Evolutionary conservation across 2,329 filamentous ascomycete species (phyloP), one percentile per base, ranked within the genome.

Genomic region (Biscogniauxia mediterranea): DNA sequence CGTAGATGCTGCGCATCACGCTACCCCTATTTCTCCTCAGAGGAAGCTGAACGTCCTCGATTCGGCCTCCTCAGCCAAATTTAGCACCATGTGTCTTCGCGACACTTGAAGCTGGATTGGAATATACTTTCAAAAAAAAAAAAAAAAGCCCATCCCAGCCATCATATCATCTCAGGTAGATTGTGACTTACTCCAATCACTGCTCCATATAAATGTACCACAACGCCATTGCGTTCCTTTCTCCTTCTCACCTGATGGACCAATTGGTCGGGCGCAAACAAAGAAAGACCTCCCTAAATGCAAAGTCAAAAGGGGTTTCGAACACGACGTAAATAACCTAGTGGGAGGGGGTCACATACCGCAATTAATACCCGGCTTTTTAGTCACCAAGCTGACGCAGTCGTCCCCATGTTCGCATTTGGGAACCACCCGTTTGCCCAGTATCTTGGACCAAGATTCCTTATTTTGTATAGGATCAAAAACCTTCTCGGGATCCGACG

Each of bases 401-500:
- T 91, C 90, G 69, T 98, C 93, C 57, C 87, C 82, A 71, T 99
- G 95, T 54, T 97, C 93, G 73, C 95, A 99, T 60, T 84, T 85
- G 1, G 95, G 95, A 1, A 86, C 81, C 1, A 85, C 78, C 60
- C 90, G 88, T 74, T 89, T 92, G 17, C 88, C 85, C 64, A 98
- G 88, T 15, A 98, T 81, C 72, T 89, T 93, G 4, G 87, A 88
- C 95, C 95, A 98, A 21, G 89, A 89, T 71, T 95, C 89, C 73
- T 92, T 94, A 53, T 85, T 84, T 63, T 85, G 81, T 55, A 92
- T 86, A 0, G 89, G 88, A 67, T 93, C 90, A 62, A 89, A 81
- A 1, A 85, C 79, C 59, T 75, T 80, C 8, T 76, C 80, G 2
- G 72, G 50, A 7, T 52, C 58, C 15, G n/a, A 19, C 13, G 52